A percentile compares a stretch with the other conserved stretches of the same genome.
phyloP scores from a whole-genome alignment of 345 rosid species.

The Arabidopsis thaliana region DNA sequence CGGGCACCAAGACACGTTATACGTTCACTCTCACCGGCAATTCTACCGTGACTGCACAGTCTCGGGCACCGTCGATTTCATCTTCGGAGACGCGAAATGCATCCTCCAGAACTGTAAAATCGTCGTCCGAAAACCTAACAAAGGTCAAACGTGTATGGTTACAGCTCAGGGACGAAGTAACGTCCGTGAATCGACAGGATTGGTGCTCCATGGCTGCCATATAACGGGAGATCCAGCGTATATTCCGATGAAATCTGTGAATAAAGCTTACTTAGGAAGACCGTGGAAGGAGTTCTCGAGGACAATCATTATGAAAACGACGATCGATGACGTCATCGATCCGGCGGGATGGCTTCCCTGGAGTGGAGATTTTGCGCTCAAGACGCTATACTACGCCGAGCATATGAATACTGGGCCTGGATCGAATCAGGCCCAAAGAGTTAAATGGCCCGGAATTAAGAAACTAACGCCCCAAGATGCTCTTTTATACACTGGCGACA shows the following conservation, averaged over 20 bases:
- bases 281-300: constrained; percentile 70
- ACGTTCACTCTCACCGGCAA: constrained; percentile 68
- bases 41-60: constrained; percentile 77
- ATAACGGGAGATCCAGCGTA: constrained; percentile 54
- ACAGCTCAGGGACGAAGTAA: constrained; percentile 73
- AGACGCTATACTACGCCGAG: constrained; percentile 70
- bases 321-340: constrained; percentile 56
- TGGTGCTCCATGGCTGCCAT: constrained; percentile 68
- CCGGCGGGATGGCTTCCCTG: constrained; percentile 72
- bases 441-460: constrained; percentile 63
- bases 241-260: constrained; percentile 42
- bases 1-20: constrained; percentile 75
- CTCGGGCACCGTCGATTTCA: constrained; percentile 74
- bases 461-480: constrained; percentile 39
- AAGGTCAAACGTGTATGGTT: constrained; percentile 56
- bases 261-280: constrained; percentile 72
- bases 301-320: constrained; percentile 62
- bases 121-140: constrained; percentile 56
- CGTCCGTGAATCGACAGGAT: constrained; percentile 50
- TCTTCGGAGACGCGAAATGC: constrained; percentile 64
- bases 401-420: constrained; percentile 67
- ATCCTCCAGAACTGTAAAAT: constrained; percentile 71
- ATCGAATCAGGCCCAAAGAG: constrained; percentile 51
- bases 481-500: constrained; percentile 41
- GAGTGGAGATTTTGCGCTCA: constrained; percentile 51